Conservation (phyloP, 441 rosid species). For the Omphalea diandra region DNA sequence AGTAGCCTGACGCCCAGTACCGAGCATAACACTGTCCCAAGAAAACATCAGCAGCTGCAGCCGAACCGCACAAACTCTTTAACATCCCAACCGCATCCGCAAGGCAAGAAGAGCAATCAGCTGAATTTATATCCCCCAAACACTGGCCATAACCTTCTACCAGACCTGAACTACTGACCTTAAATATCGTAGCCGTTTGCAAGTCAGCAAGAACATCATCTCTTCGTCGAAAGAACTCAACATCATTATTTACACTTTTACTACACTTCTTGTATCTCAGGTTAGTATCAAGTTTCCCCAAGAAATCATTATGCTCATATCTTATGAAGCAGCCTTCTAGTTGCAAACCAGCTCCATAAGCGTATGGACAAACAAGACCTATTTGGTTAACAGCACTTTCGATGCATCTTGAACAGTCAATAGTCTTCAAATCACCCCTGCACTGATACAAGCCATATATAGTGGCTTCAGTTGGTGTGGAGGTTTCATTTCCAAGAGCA, state of each 20-base stretch:
- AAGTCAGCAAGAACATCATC: slow-evolving; percentile 53
- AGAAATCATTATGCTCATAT: slow-evolving; percentile 56
- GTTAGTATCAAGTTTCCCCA: slow-evolving; percentile 63
- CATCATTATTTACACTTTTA: slow-evolving; percentile 36
- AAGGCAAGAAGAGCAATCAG: slow-evolving; percentile 67
- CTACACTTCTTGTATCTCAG: slow-evolving; percentile 60
- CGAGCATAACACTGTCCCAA: slow-evolving; percentile 79
- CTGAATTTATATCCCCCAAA: slow-evolving; percentile 58
- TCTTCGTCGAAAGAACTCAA: slow-evolving; percentile 45
- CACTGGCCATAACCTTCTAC: slow-evolving; percentile 85
- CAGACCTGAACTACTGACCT: slow-evolving; percentile 72
- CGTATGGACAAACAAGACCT: slow-evolving; percentile 40
- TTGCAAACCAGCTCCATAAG: slow-evolving; percentile 69
- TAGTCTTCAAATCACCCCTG: slow-evolving; percentile 72
- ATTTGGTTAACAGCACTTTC: slow-evolving; percentile 53
- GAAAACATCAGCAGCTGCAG: slow-evolving; percentile 67
- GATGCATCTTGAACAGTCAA: slow-evolving; percentile 72
- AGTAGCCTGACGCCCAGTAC: slow-evolving; percentile 89
- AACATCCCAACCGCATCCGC: slow-evolving; percentile 57
- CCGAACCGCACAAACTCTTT: slow-evolving; percentile 64
- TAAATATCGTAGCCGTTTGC: slow-evolving; percentile 51
- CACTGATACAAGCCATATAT: slow-evolving; percentile 86
- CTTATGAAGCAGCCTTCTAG: slow-evolving; percentile 63
- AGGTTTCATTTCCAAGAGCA: slow-evolving; percentile 57
- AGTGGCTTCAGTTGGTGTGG: slow-evolving; percentile 41